These are phyloP conservation scores for Tetrastigma voinierianum DNA, from an alignment of 164 flowering plant species.

Conservation along the genomic window DNA sequence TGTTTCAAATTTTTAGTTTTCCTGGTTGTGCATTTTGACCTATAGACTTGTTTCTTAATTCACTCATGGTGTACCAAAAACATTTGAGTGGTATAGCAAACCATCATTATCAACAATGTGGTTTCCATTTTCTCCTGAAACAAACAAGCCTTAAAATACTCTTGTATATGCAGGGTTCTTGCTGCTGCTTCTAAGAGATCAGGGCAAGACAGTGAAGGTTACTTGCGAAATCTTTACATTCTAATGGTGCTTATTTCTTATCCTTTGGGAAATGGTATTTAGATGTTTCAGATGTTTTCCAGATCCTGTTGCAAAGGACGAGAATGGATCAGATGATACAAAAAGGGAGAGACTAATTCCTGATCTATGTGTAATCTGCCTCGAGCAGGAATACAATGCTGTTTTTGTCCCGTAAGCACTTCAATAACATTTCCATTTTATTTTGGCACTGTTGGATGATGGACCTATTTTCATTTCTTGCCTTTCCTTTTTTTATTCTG, in stretches of 20 bases:
- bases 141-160: neutral
- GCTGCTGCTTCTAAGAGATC: conserved; percentile 84
- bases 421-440: conserved; percentile 1
- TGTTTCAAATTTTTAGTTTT: too few relatives aligned
- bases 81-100: too few relatives aligned
- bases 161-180: conserved; percentile 70
- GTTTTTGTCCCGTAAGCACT: conserved; percentile 92
- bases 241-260: neutral
- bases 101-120: too few relatives aligned
- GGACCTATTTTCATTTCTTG: neutral
- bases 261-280: neutral
- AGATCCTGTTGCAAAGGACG: conserved; percentile 46
- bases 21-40: too few relatives aligned
- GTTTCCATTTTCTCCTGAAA: neutral
- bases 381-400: conserved; percentile 89
- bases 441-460: neutral
- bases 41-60: too few relatives aligned
- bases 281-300: conserved; percentile 13
- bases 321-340: conserved; percentile 48
- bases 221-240: neutral
- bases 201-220: conserved; percentile 73
- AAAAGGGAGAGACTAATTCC: conserved; percentile 63
- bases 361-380: conserved; percentile 92
- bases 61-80: too few relatives aligned
- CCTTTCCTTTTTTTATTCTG: neutral